These are phyloP conservation scores for Acidomyces sp. DNA, from an alignment of 495 filamentous ascomycete genomes.

Conservation along the genomic window DNA sequence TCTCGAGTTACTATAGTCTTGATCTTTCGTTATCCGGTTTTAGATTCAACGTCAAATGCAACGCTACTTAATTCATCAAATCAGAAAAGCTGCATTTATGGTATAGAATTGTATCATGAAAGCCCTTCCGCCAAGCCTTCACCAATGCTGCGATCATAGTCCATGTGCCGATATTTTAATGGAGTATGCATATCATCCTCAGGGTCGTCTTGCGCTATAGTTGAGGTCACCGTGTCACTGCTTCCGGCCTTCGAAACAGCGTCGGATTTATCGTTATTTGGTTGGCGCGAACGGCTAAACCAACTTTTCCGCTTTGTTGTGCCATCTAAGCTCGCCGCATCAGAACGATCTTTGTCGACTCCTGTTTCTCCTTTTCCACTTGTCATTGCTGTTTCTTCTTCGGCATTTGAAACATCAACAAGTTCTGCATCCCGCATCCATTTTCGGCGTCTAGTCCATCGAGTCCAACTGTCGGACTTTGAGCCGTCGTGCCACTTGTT, in stretches of 20 bases:
- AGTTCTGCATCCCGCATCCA: constrained; percentile 96
- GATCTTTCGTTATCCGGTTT: too few species aligned
- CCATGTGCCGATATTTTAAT: constrained; percentile 27
- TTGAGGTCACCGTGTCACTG: constrained; percentile 28
- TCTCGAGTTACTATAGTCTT: not conserved
- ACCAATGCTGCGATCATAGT: constrained; percentile 46
- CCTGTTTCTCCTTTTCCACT: constrained; percentile 15
- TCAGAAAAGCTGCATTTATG: too few species aligned
- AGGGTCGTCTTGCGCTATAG: constrained; percentile 32
- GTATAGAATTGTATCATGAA: too few species aligned
- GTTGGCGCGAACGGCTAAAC: constrained; percentile 7
- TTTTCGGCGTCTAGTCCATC: constrained; percentile 85
- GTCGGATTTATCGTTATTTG: constrained; percentile 12
- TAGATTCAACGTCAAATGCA: too few species aligned
- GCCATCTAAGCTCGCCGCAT: constrained; percentile 16
- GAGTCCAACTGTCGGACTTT: constrained; percentile 83
- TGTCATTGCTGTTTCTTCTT: constrained; percentile 9
- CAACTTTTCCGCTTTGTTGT: constrained; percentile 16
- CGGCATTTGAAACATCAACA: constrained; percentile 47
- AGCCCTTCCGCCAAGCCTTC: constrained; percentile 43
- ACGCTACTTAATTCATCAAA: too few species aligned
- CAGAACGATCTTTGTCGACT: constrained; percentile 17
- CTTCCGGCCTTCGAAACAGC: constrained; percentile 28
- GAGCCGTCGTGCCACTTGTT: constrained; percentile 97
- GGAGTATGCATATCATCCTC: constrained; percentile 37